A percentile compares a stretch with the other conserved stretches of the same genome.
These are phyloP conservation scores for Hericium alpestre DNA, from an alignment of 768 basidiomycete species.

Conservation along the genomic window DNA sequence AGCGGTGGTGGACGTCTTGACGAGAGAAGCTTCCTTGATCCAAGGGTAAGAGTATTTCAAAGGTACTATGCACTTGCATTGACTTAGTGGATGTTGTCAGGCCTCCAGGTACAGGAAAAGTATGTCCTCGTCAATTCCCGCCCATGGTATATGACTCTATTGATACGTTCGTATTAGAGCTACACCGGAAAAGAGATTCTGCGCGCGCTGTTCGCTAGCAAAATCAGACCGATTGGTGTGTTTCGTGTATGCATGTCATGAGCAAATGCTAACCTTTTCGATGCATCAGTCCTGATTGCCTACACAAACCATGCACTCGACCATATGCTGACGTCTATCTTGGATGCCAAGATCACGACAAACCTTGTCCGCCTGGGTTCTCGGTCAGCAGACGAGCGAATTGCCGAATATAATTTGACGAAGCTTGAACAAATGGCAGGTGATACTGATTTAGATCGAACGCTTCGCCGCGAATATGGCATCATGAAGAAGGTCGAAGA, in stretches of 20 bases:
- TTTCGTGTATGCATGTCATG: background rate
- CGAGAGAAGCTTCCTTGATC: slow-evolving; percentile 52
- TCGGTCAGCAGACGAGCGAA: slow-evolving; percentile 48
- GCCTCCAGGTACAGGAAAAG: slow-evolving; percentile 75
- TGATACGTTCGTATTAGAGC: slow-evolving; percentile 27
- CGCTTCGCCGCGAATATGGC: slow-evolving; percentile 23
- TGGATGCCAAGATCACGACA: slow-evolving; percentile 53
- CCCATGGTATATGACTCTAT: background rate
- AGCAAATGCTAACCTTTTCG: background rate
- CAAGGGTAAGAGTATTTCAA: slow-evolving; percentile 43
- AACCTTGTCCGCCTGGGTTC: slow-evolving; percentile 61
- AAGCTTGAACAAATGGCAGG: slow-evolving; percentile 38
- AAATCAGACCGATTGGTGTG: slow-evolving; percentile 39
- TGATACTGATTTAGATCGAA: slow-evolving; percentile 29
- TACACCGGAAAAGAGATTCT: slow-evolving; percentile 63
- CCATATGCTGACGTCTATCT: slow-evolving; percentile 53
- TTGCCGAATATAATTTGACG: slow-evolving; percentile 52
- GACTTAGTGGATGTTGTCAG: slow-evolving; percentile 21
- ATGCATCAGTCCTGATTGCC: slow-evolving; percentile 33
- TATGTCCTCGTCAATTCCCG: slow-evolving; percentile 14
- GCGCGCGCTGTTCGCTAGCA: slow-evolving; percentile 47
- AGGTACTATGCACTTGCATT: background rate
- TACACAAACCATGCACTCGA: slow-evolving; percentile 79
- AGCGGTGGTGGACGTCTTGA: slow-evolving; percentile 52
- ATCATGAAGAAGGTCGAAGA: slow-evolving; percentile 35